phyloP scores from a whole-genome alignment of 306 rosid genomes.

The Elaeagnus macrophylla region DNA sequence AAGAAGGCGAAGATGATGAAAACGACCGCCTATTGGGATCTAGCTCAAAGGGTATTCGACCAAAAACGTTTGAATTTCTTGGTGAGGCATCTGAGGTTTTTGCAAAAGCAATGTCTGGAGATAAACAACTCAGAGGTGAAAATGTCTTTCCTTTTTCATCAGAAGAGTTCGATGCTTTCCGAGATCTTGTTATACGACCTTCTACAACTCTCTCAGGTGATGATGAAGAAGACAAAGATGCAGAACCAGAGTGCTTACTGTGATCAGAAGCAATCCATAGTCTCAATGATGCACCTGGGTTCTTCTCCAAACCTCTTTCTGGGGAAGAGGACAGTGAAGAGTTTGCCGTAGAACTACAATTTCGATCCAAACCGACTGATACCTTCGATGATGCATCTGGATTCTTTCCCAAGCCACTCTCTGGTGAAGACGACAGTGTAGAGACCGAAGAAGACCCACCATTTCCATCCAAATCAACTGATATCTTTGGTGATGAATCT shows the following conservation, averaged over 20 bases:
- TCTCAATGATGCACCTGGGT: conserved; percentile 10
- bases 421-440: conserved; percentile 10
- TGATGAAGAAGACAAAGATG: conserved; percentile 14
- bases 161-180: conserved; percentile 12
- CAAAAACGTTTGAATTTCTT: conserved; percentile 16
- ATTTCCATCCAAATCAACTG: conserved; percentile 11
- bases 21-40: conserved; percentile 16
- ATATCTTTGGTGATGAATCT: conserved; percentile 8
- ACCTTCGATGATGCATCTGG: conserved; percentile 3
- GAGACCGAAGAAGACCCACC: conserved; percentile 15
- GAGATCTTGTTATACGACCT: not conserved
- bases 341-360: conserved; percentile 1
- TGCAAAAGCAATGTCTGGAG: conserved; percentile 7
- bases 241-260: conserved; percentile 14
- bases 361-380: conserved; percentile 14
- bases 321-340: conserved; percentile 20
- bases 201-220: conserved; percentile 19
- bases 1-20: conserved; percentile 17
- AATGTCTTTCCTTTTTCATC: conserved; percentile 12
- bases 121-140: not conserved
- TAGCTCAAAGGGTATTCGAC: conserved; percentile 8
- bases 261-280: conserved; percentile 16
- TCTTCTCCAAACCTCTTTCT: conserved; percentile 8
- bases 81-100: conserved; percentile 10
- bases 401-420: conserved; percentile 8